Evolutionary conservation across 164 flowering plant species (phyloP), one percentile per base, ranked within the genome.

Genomic region (Tetracentron sinense): DNA sequence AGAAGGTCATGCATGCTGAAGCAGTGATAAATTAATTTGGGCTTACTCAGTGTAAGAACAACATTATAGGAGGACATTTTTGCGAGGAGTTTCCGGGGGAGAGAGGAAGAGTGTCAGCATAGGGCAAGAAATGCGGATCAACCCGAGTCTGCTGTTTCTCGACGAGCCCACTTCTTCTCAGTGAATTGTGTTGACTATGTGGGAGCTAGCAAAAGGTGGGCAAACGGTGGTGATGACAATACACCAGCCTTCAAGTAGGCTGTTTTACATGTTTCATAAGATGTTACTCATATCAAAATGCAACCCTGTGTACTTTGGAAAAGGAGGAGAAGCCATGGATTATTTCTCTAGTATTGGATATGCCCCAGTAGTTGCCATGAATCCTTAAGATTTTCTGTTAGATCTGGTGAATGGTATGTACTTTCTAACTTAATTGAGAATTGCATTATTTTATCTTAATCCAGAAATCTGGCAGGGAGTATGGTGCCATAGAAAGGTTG

Each of bases 111-210:
- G 79, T 63, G 79, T 76, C 12, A 72, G 79, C 55, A 69, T 91
- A 19, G 93, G 96, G 3, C 93, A 86, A 61, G 95, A 90, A 72
- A 78, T 90, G 83, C 72, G 88, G 1, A 79, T 87, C 42, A 87
- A 91, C 59, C 96, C 96, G 0, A 83, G 90, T 46, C 51, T 88
- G 66, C 53, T 88, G 52, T 76, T 91, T 28, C 60, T 91, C 17
- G 97, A 91, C 49, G 95, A 91, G 71, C 97, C 97, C 0, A 91
- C 95, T 0, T 86, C 95, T 0, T 88, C 93, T 0, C 88, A 82
- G 53, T 61, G 75, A 60, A 84, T 86, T 26, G 86, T 91, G 44
- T 80, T 86, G 0, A 80, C 82, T 0, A 58, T 91, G 63, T 65
- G 75, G 83, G 82, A 81, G 38, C 64, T 91, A 7, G 85, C 87